Conservation (phyloP, 1,284 basidiomycete genomes). For the Rhizopogon hawkerae region DNA sequence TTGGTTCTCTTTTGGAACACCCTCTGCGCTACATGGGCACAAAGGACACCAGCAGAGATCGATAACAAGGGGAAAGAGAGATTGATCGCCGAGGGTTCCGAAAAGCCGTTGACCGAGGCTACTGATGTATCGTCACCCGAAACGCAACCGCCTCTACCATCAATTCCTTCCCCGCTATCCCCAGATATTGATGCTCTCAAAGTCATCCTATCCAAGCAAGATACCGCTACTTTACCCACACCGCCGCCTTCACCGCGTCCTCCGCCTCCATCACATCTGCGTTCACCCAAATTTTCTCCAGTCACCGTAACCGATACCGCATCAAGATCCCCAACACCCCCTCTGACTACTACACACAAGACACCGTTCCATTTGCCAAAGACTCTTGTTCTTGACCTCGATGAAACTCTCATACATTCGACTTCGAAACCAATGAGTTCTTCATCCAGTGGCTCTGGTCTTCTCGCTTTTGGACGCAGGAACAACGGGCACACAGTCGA, state of each 20-base stretch:
- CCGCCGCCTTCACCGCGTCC: constrained; percentile 19
- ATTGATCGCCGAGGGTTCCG: constrained; percentile 12
- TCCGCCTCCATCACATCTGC: background rate
- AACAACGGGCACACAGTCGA: constrained; percentile 88
- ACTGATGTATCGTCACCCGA: constrained; percentile 19
- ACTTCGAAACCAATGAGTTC: constrained; percentile 71
- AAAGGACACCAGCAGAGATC: constrained; percentile 29
- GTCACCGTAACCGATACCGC: constrained; percentile 24
- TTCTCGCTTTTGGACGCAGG: constrained; percentile 55
- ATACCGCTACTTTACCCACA: constrained; percentile 16
- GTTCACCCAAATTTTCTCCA: constrained; percentile 7
- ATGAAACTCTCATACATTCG: constrained; percentile 97
- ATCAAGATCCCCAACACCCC: constrained; percentile 42
- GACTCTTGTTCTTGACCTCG: constrained; percentile 91
- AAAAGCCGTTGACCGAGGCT: constrained; percentile 27
- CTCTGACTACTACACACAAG: constrained; percentile 37
- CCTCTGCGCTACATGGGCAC: constrained; percentile 39
- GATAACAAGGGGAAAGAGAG: constrained; percentile 13
- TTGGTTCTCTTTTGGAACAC: constrained; percentile 45
- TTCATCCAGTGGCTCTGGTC: constrained; percentile 42
- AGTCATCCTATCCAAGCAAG: constrained; percentile 6
- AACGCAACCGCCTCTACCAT: constrained; percentile 7
- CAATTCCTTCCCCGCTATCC: constrained; percentile 4
- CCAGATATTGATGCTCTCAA: constrained; percentile 9
- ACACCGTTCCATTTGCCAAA: constrained; percentile 77